These are phyloP conservation scores for Neospora caninum DNA, from an alignment of 169 alveolate genomes.

Conservation along the genomic window DNA sequence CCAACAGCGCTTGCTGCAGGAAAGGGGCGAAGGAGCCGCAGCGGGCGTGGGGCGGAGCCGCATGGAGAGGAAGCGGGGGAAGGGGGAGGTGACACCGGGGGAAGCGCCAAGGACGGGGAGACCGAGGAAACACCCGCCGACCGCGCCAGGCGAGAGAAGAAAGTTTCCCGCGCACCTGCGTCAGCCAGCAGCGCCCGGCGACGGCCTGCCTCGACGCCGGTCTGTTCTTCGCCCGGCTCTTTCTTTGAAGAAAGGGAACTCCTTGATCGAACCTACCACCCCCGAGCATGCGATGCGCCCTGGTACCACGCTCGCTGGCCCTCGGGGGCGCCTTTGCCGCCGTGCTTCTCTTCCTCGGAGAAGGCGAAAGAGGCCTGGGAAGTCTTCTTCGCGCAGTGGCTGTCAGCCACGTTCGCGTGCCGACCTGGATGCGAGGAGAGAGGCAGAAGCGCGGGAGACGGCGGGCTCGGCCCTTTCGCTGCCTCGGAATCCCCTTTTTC, in stretches of 20 bases:
- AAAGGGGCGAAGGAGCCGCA: no score
- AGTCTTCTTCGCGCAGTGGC: slow-evolving; percentile 13
- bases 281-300: neutral
- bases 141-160: no score
- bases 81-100: no score
- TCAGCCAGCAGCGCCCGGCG: neutral
- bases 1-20: no score
- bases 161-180: neutral
- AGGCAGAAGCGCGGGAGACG: neutral
- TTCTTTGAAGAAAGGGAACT: neutral
- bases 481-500: neutral
- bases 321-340: neutral
- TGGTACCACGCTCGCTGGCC: slow-evolving; percentile 31
- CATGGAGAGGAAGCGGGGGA: no score
- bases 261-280: neutral
- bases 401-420: neutral
- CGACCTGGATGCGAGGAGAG: neutral
- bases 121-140: no score
- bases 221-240: neutral
- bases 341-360: neutral
- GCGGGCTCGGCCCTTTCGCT: neutral
- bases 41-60: no score
- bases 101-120: no score
- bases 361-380: neutral
- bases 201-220: neutral